Conservation (phyloP, 345 rosid species). For the Anastatica hierochuntica region DNA sequence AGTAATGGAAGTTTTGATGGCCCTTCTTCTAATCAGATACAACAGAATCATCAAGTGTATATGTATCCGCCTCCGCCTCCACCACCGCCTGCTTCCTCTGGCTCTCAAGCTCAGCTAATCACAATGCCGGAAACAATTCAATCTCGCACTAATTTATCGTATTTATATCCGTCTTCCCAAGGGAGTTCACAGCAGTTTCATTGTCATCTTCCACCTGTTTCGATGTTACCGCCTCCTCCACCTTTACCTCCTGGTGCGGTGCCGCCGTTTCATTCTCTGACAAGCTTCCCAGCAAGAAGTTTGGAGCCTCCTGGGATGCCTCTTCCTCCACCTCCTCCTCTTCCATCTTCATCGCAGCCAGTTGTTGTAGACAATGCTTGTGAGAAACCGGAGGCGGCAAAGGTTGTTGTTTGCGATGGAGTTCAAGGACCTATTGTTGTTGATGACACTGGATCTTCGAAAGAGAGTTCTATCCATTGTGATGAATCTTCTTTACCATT, state of each 20-base stretch:
- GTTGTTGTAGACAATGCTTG: not conserved
- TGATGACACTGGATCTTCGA: slow-evolving; percentile 15
- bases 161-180: slow-evolving; percentile 26
- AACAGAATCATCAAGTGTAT: slow-evolving; percentile 22
- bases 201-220: slow-evolving; percentile 24
- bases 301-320: slow-evolving; percentile 20
- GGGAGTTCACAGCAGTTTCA: slow-evolving; percentile 24
- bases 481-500: too few species aligned
- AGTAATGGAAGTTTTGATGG: slow-evolving; percentile 7
- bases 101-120: slow-evolving; percentile 19
- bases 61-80: slow-evolving; percentile 26
- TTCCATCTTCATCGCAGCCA: slow-evolving; percentile 24
- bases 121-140: slow-evolving; percentile 28
- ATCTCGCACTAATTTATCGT: not conserved
- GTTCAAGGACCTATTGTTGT: slow-evolving; percentile 13
- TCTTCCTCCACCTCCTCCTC: slow-evolving; percentile 28
- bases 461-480: slow-evolving; percentile 3
- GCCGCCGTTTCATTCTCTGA: slow-evolving; percentile 26
- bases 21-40: not conserved
- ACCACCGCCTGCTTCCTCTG: slow-evolving; percentile 19
- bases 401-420: slow-evolving; percentile 6
- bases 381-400: not conserved
- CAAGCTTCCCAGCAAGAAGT: slow-evolving; percentile 26
- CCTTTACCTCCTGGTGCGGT: slow-evolving; percentile 20
- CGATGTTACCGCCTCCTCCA: slow-evolving; percentile 29